These are phyloP conservation scores for Fusarium subtropicale DNA, from an alignment of 2,329 filamentous ascomycete species.

Conservation along the genomic window DNA sequence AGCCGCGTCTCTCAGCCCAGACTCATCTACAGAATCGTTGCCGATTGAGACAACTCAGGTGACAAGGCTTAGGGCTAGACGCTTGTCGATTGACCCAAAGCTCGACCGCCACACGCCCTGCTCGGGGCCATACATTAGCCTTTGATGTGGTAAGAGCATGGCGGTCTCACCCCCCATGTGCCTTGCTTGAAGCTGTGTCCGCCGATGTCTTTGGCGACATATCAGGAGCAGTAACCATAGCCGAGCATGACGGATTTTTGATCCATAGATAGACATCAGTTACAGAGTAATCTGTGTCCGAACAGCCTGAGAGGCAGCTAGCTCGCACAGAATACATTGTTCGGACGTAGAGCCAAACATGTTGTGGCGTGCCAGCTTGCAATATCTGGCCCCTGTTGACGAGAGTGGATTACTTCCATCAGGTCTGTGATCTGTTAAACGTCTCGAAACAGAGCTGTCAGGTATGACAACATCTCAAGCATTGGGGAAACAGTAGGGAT, in stretches of 20 bases:
- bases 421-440: constrained; percentile 27
- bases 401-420: constrained; percentile 30
- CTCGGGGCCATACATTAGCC: constrained; percentile 27
- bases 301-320: constrained; percentile 20
- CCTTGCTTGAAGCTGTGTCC: constrained; percentile 37
- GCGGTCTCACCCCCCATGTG: constrained; percentile 39
- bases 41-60: constrained; percentile 20
- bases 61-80: constrained; percentile 15
- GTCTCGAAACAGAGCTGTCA: constrained; percentile 35
- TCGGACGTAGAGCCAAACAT: constrained; percentile 30
- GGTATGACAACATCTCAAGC: constrained; percentile 34
- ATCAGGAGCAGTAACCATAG: constrained; percentile 43
- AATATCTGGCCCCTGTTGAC: constrained; percentile 40
- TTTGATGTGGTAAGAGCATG: constrained; percentile 37
- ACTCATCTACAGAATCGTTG: constrained; percentile 19
- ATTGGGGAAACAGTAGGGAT: constrained; percentile 28
- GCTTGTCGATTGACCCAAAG: constrained; percentile 12
- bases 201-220: constrained; percentile 23
- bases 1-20: constrained; percentile 24
- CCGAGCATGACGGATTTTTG: constrained; percentile 39
- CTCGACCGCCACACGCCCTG: constrained; percentile 22
- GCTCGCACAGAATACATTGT: constrained; percentile 37
- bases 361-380: constrained; percentile 25
- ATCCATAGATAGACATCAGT: constrained; percentile 29
- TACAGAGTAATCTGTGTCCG: constrained; percentile 25